A percentile compares a stretch with the other conserved stretches of the same genome.
phyloP scores from a whole-genome alignment of 805 yeast species.

The Kodamaea neixiangensis region DNA sequence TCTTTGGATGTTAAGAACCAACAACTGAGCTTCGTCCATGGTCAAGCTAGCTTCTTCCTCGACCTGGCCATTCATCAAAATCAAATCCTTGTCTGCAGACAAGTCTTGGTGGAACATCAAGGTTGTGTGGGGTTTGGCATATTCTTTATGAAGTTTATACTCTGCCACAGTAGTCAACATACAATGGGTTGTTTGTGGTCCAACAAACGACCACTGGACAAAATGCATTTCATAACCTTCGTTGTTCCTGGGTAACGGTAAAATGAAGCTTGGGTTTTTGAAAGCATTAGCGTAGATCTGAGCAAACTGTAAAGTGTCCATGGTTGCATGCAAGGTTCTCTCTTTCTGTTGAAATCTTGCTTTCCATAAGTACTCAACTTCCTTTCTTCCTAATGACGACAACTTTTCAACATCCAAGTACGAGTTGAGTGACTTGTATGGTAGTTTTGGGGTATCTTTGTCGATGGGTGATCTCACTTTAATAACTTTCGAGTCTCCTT shows the following conservation, averaged over 20 bases:
- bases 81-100: conserved; percentile 55
- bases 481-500: conserved; percentile 25
- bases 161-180: conserved; percentile 90
- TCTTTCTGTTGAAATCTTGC: conserved; percentile 72
- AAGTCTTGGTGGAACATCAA: conserved; percentile 84
- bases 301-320: conserved; percentile 60
- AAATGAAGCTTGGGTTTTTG: conserved; percentile 77
- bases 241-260: conserved; percentile 76
- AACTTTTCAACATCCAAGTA: conserved; percentile 72
- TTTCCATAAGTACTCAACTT: conserved; percentile 84
- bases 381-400: conserved; percentile 53
- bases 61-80: conserved; percentile 83
- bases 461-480: conserved; percentile 39
- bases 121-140: conserved; percentile 93
- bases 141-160: conserved; percentile 86
- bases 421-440: conserved; percentile 72
- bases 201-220: conserved; percentile 91
- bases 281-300: conserved; percentile 65
- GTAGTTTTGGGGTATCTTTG: conserved; percentile 39
- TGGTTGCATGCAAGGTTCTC: conserved; percentile 62
- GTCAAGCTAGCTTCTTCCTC: conserved; percentile 71
- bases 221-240: conserved; percentile 79
- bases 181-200: conserved; percentile 81
- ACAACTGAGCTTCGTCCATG: conserved; percentile 73
- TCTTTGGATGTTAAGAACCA: conserved; percentile 74